Evolutionary conservation across 1,139 yeast species (phyloP), one percentile per base, ranked within the genome.

Genomic region (Debaryomyces robertsiae): DNA sequence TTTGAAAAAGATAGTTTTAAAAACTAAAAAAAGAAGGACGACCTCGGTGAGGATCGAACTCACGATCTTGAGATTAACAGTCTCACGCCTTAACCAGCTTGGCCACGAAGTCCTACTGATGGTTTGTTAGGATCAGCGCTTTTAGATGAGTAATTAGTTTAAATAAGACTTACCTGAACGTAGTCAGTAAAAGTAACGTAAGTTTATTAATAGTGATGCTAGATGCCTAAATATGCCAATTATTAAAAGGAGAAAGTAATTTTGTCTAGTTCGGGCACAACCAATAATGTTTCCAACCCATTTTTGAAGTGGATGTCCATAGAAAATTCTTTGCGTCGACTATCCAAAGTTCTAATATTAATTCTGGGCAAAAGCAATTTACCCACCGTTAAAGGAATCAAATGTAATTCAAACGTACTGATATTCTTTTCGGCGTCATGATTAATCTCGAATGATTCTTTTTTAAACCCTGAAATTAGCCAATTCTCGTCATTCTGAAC

Each of bases 361-460:
- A 88, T 67, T 44, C 67, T 73, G 0, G 98, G 98, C 28, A 87
- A 65, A 3, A 70, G 61, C 9, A 90, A 58, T 46, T 83, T 82
- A 0, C 98, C 98, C 16, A 84, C 80, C 46, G 77, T 81, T 42
- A 89, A 60, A 0, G 98, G 97, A 9, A 89, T 73, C 46, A 91
- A 60, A 3, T 75, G 64, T 9, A 90, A 47, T 10, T 71, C 62
- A 24, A 76, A 50, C 6, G 42, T 46, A 13, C 53, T 43, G 1
- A 32, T 38, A 23, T 47, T 59, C 2, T 48, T 52, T 7, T 41
- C 37, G 4, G 49, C 30, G 9, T 43, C 49, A 29, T 48, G 50
- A 11, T 55, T 64, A 4, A 72, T 57, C 10, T 61, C 58, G 41
- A 80, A 77, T n/a, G 68, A 60, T 24, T 79, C 77, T 46, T 63